Evolutionary conservation across 106 monocot genomes (phyloP).

Genomic region (Phalaenopsis equestris): DNA sequence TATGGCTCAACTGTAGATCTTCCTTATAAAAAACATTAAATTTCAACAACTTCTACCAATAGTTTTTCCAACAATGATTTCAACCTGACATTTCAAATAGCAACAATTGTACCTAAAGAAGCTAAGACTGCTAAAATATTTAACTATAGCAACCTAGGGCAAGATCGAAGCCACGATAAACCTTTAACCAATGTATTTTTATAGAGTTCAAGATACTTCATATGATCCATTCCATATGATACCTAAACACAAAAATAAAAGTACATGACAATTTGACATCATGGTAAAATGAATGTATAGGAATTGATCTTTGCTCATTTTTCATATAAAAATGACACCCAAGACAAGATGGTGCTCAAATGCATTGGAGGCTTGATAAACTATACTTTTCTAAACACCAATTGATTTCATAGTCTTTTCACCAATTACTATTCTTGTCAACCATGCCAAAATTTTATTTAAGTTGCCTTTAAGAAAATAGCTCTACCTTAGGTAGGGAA

Average conservation of each 20-base stretch:
- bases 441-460: neutral
- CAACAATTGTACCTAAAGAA: neutral
- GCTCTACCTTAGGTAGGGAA: neutral
- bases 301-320: too few species aligned
- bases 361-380: neutral
- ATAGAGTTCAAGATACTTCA: neutral
- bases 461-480: neutral
- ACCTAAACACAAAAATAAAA: neutral
- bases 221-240: neutral
- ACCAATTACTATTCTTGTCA: neutral
- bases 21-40: too few species aligned
- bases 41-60: too few species aligned
- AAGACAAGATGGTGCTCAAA: neutral
- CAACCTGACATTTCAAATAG: too few species aligned
- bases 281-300: neutral
- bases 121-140: neutral
- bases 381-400: neutral
- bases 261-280: neutral
- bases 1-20: too few species aligned
- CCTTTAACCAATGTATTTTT: neutral
- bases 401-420: neutral
- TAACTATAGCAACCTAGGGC: neutral
- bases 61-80: too few species aligned
- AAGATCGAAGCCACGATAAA: neutral
- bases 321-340: neutral